Percentiles rank a stretch among this genome's conserved stretches.
Conservation (phyloP, 2,329 filamentous ascomycete species). For the Neocucurbitaria cava region DNA sequence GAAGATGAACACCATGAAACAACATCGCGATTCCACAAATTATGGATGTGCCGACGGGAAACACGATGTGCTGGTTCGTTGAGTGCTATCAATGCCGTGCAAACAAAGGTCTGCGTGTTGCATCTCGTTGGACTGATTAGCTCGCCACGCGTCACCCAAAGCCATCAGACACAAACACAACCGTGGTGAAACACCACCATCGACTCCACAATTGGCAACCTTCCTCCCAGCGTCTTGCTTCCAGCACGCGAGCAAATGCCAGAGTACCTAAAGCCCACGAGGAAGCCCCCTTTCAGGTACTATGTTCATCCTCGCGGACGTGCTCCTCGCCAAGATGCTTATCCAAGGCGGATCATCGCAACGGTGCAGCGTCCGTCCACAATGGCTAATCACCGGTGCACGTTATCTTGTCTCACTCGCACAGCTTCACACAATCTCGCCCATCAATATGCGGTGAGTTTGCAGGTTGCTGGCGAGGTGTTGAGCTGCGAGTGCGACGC, state of each 20-base stretch:
- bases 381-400: not conserved
- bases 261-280: constrained; percentile 7
- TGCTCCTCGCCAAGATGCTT: constrained; percentile 14
- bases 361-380: not conserved
- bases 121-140: not conserved
- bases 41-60: not conserved
- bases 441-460: constrained; percentile 9
- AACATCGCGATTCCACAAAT: constrained; percentile 1
- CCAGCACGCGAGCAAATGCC: constrained; percentile 12
- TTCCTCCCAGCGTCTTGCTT: constrained; percentile 7
- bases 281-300: constrained; percentile 3
- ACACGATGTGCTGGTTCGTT: not conserved
- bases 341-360: constrained; percentile 1
- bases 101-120: not conserved
- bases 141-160: not conserved
- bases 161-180: constrained; percentile 1
- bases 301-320: not conserved
- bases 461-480: constrained; percentile 1
- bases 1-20: constrained; percentile 5
- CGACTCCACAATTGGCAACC: constrained; percentile 12
- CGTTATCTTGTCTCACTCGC: constrained; percentile 9
- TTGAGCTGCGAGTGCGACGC: constrained; percentile 10
- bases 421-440: constrained; percentile 10
- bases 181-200: constrained; percentile 3
- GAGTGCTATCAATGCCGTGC: not conserved